These are phyloP conservation scores for Podila clonocystis DNA, from an alignment of 192 early-diverging fungal genomes.

Conservation along the genomic window DNA sequence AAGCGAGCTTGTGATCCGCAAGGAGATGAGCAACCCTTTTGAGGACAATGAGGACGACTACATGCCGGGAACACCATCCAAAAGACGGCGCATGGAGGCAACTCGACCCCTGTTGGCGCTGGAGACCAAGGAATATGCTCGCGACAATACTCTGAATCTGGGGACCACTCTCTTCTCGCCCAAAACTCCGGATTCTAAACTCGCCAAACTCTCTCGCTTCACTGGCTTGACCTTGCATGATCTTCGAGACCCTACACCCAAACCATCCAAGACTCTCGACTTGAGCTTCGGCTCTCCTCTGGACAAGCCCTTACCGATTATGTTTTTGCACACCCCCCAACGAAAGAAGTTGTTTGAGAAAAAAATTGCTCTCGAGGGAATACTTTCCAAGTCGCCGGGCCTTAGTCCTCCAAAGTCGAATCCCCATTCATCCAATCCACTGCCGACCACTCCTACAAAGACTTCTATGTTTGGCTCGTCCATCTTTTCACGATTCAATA, in stretches of 20 bases:
- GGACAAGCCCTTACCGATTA: constrained; percentile 22
- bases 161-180: not conserved
- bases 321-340: constrained; percentile 44
- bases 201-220: not conserved
- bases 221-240: constrained; percentile 39
- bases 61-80: constrained; percentile 22
- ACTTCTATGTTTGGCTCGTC: constrained; percentile 20
- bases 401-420: constrained; percentile 14
- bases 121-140: constrained; percentile 1
- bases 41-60: constrained; percentile 4
- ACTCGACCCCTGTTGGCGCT: not conserved
- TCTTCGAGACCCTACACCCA: constrained; percentile 41
- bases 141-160: not conserved
- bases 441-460: not conserved
- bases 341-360: constrained; percentile 26
- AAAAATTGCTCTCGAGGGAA: not conserved
- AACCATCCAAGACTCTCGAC: constrained; percentile 8
- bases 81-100: constrained; percentile 18
- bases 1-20: constrained; percentile 4
- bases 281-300: not conserved
- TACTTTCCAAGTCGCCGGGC: not conserved
- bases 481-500: constrained; percentile 37
- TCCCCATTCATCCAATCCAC: not conserved
- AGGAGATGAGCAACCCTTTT: constrained; percentile 15
- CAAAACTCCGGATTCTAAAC: not conserved